Evolutionary conservation across 129 eudicot genomes (phyloP).

Genomic region (Smallanthus sonchifolius): DNA sequence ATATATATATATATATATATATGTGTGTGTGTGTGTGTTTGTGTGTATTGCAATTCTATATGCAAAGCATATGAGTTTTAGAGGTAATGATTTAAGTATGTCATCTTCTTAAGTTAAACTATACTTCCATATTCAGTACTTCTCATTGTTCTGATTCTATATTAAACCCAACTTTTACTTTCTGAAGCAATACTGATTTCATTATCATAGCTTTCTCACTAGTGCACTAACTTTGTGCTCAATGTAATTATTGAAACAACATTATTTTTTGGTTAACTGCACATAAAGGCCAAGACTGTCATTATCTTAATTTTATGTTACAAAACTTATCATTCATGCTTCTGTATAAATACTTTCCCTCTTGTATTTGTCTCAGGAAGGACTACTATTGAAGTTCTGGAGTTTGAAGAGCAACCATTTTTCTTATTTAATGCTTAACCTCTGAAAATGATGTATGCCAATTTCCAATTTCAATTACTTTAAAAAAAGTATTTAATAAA

Average conservation of each 20-base stretch:
- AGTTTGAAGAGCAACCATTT: constrained; percentile 6
- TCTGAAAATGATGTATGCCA: constrained; percentile 57
- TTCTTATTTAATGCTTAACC: constrained; percentile 31
- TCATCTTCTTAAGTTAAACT: constrained; percentile 4
- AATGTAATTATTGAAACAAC: constrained; percentile 24
- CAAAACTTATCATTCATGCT: constrained; percentile 1
- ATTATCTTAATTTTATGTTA: constrained; percentile 9
- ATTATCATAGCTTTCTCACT: constrained; percentile 19
- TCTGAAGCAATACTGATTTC: constrained; percentile 20
- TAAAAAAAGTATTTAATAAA: background rate
- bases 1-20: background rate
- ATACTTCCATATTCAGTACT: constrained; percentile 11
- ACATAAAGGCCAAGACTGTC: constrained; percentile 20
- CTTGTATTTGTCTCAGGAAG: constrained; percentile 17
- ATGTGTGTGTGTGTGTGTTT: too few relatives aligned
- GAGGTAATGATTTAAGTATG: constrained; percentile 27
- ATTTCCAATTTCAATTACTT: background rate
- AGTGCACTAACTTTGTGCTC: constrained; percentile 28
- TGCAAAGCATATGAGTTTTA: constrained; percentile 17
- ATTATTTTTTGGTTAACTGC: constrained; percentile 24
- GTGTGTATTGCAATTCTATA: constrained; percentile 9
- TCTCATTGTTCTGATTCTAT: constrained; percentile 2
- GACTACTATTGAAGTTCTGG: background rate
- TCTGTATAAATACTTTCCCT: background rate
- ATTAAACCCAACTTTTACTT: constrained; percentile 18